A percentile compares a stretch with the other conserved stretches of the same genome.
Evolutionary conservation across 1,284 basidiomycete species (phyloP).

Genomic region (Naganishia albida): DNA sequence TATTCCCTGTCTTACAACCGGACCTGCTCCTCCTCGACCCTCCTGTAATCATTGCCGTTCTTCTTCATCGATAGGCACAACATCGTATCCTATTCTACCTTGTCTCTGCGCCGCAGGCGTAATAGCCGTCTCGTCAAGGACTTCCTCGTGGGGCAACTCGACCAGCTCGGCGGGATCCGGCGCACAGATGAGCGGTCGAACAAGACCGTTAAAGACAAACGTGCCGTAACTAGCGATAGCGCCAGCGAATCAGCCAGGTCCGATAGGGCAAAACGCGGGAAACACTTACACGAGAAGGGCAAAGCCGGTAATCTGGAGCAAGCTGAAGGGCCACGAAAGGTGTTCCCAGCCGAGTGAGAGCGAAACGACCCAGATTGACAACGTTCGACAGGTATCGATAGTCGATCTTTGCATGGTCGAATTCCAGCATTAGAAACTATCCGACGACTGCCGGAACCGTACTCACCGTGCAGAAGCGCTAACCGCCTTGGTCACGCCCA

Average conservation of each 20-base stretch:
- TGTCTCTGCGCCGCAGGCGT: constrained; percentile 42
- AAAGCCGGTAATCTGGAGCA: constrained; percentile 88
- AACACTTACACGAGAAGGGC: constrained; percentile 71
- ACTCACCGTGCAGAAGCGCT: constrained; percentile 79
- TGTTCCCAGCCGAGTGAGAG: constrained; percentile 89
- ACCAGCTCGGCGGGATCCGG: constrained; percentile 38
- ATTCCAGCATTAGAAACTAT: constrained; percentile 44
- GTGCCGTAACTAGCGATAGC: constrained; percentile 47
- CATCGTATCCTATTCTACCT: constrained; percentile 45
- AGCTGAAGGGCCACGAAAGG: constrained; percentile 75
- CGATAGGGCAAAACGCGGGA: neutral
- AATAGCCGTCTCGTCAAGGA: constrained; percentile 44
- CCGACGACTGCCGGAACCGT: constrained; percentile 1
- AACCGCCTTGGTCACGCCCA: constrained; percentile 86
- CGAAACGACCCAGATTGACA: constrained; percentile 76
- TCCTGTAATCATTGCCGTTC: neutral
- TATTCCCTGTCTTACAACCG: neutral
- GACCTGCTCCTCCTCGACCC: neutral
- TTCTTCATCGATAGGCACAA: constrained; percentile 35
- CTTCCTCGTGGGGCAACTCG: constrained; percentile 46
- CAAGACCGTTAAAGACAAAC: constrained; percentile 66
- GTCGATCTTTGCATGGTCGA: constrained; percentile 53
- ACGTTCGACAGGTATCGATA: constrained; percentile 93
- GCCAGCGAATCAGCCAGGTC: constrained; percentile 9
- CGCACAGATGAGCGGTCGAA: constrained; percentile 65